phyloP scores from a whole-genome alignment of 441 rosid species.

The Daphne laureola region DNA sequence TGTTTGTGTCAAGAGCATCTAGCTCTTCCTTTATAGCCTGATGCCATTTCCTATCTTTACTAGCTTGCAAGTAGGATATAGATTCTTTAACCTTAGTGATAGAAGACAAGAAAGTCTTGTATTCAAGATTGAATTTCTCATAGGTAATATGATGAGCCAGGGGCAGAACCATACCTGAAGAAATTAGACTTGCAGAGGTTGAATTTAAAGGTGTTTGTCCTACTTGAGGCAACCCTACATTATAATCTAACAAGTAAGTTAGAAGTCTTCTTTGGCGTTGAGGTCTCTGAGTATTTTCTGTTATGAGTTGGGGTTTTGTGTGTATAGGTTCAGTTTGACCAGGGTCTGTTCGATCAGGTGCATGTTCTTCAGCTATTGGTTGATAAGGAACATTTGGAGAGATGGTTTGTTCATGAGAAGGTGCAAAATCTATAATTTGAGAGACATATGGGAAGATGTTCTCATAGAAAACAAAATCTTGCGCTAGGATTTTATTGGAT shows the following conservation, averaged over 20 bases:
- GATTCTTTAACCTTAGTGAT: neutral
- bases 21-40: conserved; percentile 6
- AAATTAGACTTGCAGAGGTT: neutral
- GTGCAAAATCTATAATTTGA: too few species aligned
- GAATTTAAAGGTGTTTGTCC: neutral
- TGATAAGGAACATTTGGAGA: too few species aligned
- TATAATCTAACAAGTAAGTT: neutral
- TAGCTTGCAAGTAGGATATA: neutral
- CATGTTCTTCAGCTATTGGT: too few species aligned
- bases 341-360: too few species aligned
- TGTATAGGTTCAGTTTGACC: too few species aligned
- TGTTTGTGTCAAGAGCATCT: conserved; percentile 3
- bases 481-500: too few species aligned
- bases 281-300: neutral
- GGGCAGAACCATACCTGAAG: neutral
- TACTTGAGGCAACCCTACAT: neutral
- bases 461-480: too few species aligned
- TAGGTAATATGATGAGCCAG: neutral
- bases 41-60: neutral
- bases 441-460: too few species aligned
- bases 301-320: neutral
- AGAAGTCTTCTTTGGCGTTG: neutral
- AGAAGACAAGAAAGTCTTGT: neutral
- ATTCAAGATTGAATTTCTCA: neutral
- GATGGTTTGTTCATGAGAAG: too few species aligned